Conservation (phyloP, 257 asterid genomes). For the Fraxinus pennsylvanica region DNA sequence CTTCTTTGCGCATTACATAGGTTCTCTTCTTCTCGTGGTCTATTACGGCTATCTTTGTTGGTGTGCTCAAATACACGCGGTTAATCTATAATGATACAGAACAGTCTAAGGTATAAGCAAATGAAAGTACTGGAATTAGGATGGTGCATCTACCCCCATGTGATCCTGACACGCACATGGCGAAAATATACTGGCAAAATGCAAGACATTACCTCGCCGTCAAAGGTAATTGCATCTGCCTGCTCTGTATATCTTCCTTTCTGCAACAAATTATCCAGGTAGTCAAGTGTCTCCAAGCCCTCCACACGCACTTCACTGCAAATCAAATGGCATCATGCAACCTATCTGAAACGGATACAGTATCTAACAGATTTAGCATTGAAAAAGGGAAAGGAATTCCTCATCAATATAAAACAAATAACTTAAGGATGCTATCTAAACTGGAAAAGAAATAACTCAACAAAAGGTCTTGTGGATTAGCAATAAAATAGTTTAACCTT, state of each 20-base stretch:
- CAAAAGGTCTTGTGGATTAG: constrained; percentile 8
- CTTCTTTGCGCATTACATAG: constrained; percentile 71
- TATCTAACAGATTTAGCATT: constrained; percentile 29
- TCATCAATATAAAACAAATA: constrained; percentile 11
- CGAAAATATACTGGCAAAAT: background rate
- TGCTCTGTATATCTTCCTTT: constrained; percentile 77
- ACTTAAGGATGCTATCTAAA: background rate
- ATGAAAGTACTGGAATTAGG: constrained; percentile 12
- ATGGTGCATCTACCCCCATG: background rate
- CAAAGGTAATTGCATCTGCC: constrained; percentile 91
- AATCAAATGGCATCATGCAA: constrained; percentile 45
- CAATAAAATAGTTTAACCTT: constrained; percentile 18
- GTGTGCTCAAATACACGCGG: constrained; percentile 72
- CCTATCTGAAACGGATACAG: constrained; percentile 38
- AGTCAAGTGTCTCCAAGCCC: constrained; percentile 90
- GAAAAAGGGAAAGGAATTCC: constrained; percentile 12
- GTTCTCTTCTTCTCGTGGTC: constrained; percentile 93
- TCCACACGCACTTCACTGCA: constrained; percentile 88
- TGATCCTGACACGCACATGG: background rate
- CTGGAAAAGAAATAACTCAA: background rate
- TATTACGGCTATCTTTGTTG: constrained; percentile 75
- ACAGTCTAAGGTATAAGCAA: background rate
- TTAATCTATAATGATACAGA: constrained; percentile 55
- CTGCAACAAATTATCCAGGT: constrained; percentile 63
- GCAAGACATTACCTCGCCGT: constrained; percentile 64